Evolutionary conservation across 768 basidiomycete genomes (phyloP).

Genomic region (Boletus coccyginus): DNA sequence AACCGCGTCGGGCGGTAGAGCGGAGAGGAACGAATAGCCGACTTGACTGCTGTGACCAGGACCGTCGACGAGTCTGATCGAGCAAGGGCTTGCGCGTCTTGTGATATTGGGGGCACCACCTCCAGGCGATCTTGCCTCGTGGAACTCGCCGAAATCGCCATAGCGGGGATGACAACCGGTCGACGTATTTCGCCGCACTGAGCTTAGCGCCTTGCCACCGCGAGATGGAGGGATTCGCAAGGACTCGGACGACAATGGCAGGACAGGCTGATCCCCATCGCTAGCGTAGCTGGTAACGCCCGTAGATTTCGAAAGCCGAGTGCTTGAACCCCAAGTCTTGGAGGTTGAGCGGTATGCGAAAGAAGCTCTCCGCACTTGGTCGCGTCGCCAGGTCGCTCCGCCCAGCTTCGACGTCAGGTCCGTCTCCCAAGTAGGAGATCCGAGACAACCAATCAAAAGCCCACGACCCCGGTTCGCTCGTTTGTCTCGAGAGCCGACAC

Average conservation of each 20-base stretch:
- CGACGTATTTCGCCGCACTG: background rate
- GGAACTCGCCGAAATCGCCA: constrained; percentile 7
- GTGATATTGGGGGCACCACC: background rate
- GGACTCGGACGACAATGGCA: background rate
- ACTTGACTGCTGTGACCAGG: constrained; percentile 12
- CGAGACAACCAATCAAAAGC: constrained; percentile 29
- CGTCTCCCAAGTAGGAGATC: constrained; percentile 33
- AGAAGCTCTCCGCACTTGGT: background rate
- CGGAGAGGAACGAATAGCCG: constrained; percentile 25
- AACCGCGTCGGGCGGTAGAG: constrained; percentile 16
- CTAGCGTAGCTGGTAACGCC: constrained; percentile 5
- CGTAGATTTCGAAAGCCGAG: constrained; percentile 9
- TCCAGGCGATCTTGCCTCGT: background rate
- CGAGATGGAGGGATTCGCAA: background rate
- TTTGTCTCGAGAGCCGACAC: constrained; percentile 7
- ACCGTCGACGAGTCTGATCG: constrained; percentile 25
- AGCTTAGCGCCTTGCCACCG: background rate
- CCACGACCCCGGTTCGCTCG: constrained; percentile 3
- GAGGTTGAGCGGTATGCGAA: constrained; percentile 4
- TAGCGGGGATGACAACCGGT: background rate
- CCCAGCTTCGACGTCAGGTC: constrained; percentile 14
- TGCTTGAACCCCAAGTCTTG: background rate
- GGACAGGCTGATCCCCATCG: background rate
- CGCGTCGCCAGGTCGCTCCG: background rate
- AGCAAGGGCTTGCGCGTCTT: constrained; percentile 18